These are phyloP conservation scores for Zopfochytrium polystomum DNA, from an alignment of 371 early-diverging fungal species.

Conservation along the genomic window DNA sequence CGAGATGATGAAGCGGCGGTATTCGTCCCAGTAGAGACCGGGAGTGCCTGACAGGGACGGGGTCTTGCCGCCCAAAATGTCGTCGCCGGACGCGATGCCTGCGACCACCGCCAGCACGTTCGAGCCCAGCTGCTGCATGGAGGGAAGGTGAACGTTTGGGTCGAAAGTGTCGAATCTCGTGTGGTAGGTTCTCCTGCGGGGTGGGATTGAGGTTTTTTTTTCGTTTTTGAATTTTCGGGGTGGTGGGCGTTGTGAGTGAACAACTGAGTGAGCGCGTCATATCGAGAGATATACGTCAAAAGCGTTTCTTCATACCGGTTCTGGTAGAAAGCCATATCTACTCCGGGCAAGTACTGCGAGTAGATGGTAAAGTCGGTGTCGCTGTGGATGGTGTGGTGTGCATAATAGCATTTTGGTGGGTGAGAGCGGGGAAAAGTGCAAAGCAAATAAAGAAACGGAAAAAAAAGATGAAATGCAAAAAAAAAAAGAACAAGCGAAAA, in stretches of 20 bases:
- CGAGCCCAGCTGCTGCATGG: constrained; percentile 36
- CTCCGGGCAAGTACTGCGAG: constrained; percentile 21
- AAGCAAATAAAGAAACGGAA: too few species aligned
- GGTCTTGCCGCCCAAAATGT: not conserved
- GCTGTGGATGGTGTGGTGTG: too few species aligned
- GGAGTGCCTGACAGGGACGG: not conserved
- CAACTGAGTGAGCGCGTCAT: too few species aligned
- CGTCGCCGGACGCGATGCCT: not conserved
- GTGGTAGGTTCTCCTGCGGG: too few species aligned
- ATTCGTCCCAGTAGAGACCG: constrained; percentile 13
- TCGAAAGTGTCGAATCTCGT: constrained; percentile 31
- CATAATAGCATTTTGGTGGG: too few species aligned
- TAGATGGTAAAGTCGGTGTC: constrained; percentile 40
- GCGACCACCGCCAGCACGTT: constrained; percentile 22
- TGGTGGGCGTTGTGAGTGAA: not conserved
- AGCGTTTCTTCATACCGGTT: constrained; percentile 23
- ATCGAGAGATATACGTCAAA: too few species aligned
- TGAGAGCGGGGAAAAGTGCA: too few species aligned
- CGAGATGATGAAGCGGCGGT: not conserved
- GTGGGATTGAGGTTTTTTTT: too few species aligned
- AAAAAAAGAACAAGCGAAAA: too few species aligned
- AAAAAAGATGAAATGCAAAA: too few species aligned
- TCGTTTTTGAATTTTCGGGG: constrained; percentile 35
- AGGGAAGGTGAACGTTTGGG: constrained; percentile 10
- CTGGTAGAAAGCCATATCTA: constrained; percentile 39